These are phyloP conservation scores for Trametes sanguinea DNA, from an alignment of 768 basidiomycete genomes.

Conservation along the genomic window DNA sequence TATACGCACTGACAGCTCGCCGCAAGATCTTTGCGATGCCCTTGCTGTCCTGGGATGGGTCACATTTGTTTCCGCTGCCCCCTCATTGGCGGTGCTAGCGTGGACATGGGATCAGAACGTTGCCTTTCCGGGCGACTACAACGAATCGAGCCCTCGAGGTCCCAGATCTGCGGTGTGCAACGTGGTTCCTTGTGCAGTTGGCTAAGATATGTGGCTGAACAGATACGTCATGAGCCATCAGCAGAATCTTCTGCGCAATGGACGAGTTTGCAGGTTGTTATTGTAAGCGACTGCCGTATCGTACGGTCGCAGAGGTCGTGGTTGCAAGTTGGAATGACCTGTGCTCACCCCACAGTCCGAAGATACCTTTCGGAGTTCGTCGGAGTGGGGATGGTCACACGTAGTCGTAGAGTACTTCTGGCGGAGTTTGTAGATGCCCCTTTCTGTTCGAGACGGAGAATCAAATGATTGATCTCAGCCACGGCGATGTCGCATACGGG, in stretches of 20 bases:
- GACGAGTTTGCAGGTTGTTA: not conserved
- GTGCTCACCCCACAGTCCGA: not conserved
- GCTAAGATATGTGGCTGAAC: not conserved
- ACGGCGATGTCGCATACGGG: not conserved
- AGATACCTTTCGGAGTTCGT: not conserved
- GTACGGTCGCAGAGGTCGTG: not conserved
- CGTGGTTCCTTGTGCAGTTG: not conserved
- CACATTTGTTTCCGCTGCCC: constrained; percentile 7
- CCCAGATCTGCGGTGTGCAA: not conserved
- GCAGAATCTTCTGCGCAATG: not conserved
- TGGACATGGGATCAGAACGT: constrained; percentile 4
- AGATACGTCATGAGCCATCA: not conserved
- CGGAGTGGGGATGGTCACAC: too few relatives aligned
- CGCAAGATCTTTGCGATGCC: not conserved
- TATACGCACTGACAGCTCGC: not conserved
- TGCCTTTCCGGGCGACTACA: not conserved
- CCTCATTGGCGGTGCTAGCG: not conserved
- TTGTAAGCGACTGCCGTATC: not conserved
- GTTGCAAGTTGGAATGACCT: not conserved
- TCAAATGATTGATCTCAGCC: not conserved
- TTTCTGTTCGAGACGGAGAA: not conserved
- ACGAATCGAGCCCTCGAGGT: not conserved
- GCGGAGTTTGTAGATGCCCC: not conserved
- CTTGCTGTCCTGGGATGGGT: not conserved
- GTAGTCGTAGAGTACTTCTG: too few relatives aligned